phyloP scores from a whole-genome alignment of 2,329 filamentous ascomycete genomes.

The Claviceps pazoutovae region DNA sequence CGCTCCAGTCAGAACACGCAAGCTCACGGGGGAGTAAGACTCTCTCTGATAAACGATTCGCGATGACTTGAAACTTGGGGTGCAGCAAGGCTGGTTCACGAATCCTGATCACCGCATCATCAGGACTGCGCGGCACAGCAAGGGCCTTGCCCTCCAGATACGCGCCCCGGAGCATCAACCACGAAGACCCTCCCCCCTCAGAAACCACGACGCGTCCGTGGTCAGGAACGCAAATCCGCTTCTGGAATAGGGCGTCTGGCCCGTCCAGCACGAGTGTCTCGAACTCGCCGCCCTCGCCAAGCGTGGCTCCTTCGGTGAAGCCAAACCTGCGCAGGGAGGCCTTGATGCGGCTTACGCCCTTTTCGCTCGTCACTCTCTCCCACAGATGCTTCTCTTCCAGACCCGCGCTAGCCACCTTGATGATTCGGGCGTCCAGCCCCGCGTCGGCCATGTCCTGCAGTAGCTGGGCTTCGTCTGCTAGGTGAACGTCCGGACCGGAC shows the following conservation, averaged over 20 bases:
- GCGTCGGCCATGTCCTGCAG: slow-evolving; percentile 68
- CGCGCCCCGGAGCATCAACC: slow-evolving; percentile 49
- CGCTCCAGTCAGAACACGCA: neutral
- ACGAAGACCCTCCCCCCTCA: slow-evolving; percentile 67
- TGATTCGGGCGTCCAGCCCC: slow-evolving; percentile 74
- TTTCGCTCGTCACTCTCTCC: slow-evolving; percentile 54
- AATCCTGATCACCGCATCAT: slow-evolving; percentile 16
- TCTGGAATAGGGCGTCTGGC: slow-evolving; percentile 57
- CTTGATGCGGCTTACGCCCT: slow-evolving; percentile 32
- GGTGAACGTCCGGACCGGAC: slow-evolving; percentile 26
- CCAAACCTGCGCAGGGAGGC: slow-evolving; percentile 54
- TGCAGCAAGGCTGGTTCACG: slow-evolving; percentile 56
- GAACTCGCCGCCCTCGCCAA: slow-evolving; percentile 93
- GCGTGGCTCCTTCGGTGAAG: slow-evolving; percentile 50
- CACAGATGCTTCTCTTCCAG: slow-evolving; percentile 71
- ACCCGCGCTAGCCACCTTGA: slow-evolving; percentile 89
- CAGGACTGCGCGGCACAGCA: slow-evolving; percentile 1
- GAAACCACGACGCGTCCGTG: slow-evolving; percentile 36
- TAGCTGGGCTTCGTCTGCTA: slow-evolving; percentile 38
- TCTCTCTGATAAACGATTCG: slow-evolving; percentile 18
- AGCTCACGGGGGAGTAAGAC: neutral
- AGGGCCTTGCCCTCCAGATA: slow-evolving; percentile 31
- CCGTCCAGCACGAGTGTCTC: slow-evolving; percentile 84
- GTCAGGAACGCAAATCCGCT: slow-evolving; percentile 48
- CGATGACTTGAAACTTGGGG: slow-evolving; percentile 34